A percentile compares a stretch with the other conserved stretches of the same genome.
Conservation (phyloP, 805 yeast genomes). For the Saturnispora diversa region DNA sequence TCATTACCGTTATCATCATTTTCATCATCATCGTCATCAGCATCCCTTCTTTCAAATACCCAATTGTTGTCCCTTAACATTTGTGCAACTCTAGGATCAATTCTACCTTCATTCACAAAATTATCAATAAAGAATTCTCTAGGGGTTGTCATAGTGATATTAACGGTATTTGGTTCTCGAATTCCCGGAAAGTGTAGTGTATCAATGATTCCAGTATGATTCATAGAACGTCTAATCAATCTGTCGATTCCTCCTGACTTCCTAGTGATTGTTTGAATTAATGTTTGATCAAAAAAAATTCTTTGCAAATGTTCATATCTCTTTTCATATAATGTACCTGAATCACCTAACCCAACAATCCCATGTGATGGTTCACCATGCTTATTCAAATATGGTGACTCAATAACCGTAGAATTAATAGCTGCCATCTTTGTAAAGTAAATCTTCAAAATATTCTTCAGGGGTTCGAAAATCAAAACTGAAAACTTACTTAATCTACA, state of each 20-base stretch:
- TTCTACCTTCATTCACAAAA: slow-evolving; percentile 5
- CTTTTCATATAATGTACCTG: slow-evolving; percentile 43
- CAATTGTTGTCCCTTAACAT: slow-evolving; percentile 8
- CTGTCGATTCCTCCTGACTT: slow-evolving; percentile 6
- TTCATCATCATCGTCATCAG: slow-evolving; percentile 9
- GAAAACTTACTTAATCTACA: slow-evolving; percentile 21
- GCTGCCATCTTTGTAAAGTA: slow-evolving; percentile 10
- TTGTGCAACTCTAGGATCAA: slow-evolving; percentile 8
- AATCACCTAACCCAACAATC: slow-evolving; percentile 44
- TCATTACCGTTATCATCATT: slow-evolving; percentile 14
- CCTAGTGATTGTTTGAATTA: slow-evolving; percentile 16
- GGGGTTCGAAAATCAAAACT: slow-evolving; percentile 24
- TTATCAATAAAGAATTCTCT: slow-evolving; percentile 4
- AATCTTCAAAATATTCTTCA: slow-evolving; percentile 17
- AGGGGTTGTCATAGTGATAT: slow-evolving; percentile 17
- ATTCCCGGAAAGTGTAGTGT: slow-evolving; percentile 20
- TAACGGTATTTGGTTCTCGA: slow-evolving; percentile 21
- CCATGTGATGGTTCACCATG: slow-evolving; percentile 68
- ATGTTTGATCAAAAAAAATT: slow-evolving; percentile 48
- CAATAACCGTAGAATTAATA: slow-evolving; percentile 27
- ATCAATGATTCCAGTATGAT: slow-evolving; percentile 10
- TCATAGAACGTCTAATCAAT: slow-evolving; percentile 6
- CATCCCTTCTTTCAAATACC: slow-evolving; percentile 16
- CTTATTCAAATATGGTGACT: slow-evolving; percentile 62
- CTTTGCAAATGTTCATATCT: slow-evolving; percentile 52